Conservation (phyloP, 495 filamentous ascomycete species). For the Achaetomiella virescens region DNA sequence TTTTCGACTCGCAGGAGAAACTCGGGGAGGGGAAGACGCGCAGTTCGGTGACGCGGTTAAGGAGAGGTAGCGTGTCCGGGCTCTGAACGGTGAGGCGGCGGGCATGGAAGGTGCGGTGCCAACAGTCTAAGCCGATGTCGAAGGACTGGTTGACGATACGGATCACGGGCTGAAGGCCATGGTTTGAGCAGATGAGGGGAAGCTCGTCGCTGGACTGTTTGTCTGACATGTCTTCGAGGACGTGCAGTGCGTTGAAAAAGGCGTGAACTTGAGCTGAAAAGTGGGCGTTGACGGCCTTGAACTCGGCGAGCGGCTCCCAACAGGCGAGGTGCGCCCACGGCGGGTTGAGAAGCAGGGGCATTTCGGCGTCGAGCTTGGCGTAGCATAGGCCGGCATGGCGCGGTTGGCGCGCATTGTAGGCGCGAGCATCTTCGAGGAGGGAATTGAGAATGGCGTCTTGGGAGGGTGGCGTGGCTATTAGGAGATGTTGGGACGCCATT, state of each 20-base stretch:
- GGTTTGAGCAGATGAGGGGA: background rate
- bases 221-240: background rate
- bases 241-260: background rate
- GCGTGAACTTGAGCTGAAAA: slow-evolving; percentile 26
- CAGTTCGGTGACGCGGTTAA: background rate
- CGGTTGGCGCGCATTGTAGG: background rate
- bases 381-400: background rate
- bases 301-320: slow-evolving; percentile 20
- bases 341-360: slow-evolving; percentile 25
- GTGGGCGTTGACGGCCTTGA: slow-evolving; percentile 23
- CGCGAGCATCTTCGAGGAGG: background rate
- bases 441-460: background rate
- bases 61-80: background rate
- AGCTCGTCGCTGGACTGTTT: background rate
- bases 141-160: background rate
- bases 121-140: slow-evolving; percentile 1
- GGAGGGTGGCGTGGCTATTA: background rate
- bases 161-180: background rate
- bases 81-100: slow-evolving; percentile 5
- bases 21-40: background rate
- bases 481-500: background rate
- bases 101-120: background rate
- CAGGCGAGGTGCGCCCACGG: slow-evolving; percentile 18
- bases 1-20: background rate
- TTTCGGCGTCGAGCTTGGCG: slow-evolving; percentile 5